Conservation (phyloP, 1,284 basidiomycete genomes). For the Mrakiaceae sp. region DNA sequence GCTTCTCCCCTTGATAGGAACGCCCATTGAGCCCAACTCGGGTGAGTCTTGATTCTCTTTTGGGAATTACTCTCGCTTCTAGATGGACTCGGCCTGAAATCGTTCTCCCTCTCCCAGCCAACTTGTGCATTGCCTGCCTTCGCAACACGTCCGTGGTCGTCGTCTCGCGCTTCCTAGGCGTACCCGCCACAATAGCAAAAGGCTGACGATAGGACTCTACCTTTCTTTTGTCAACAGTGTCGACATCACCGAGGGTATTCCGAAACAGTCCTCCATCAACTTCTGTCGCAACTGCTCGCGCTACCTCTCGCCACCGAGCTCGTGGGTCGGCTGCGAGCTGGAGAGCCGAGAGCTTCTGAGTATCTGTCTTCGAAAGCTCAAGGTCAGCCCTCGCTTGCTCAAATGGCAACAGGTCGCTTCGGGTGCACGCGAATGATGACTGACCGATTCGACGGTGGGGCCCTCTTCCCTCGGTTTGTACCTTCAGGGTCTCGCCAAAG, state of each 20-base stretch:
- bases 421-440: neutral
- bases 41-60: neutral
- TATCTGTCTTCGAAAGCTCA: slow-evolving; percentile 30
- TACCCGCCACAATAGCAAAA: too few species aligned
- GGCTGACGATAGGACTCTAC: slow-evolving; percentile 1
- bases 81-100: too few species aligned
- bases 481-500: slow-evolving; percentile 54
- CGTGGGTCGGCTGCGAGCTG: slow-evolving; percentile 76
- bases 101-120: slow-evolving; percentile 3
- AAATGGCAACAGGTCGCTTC: neutral
- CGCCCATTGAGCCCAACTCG: slow-evolving; percentile 18
- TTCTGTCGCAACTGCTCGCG: slow-evolving; percentile 95
- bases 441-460: neutral
- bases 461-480: neutral
- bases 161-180: neutral
- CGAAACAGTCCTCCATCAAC: slow-evolving; percentile 89
- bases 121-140: slow-evolving; percentile 18
- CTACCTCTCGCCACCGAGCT: slow-evolving; percentile 79
- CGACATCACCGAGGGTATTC: slow-evolving; percentile 74
- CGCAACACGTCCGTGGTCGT: slow-evolving; percentile 13
- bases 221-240: slow-evolving; percentile 5
- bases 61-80: too few species aligned
- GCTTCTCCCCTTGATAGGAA: slow-evolving; percentile 10
- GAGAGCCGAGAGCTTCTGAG: slow-evolving; percentile 85
- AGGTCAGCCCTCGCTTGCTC: neutral